These are phyloP conservation scores for Colletotrichum spinosum DNA, from an alignment of 2,329 filamentous ascomycete species.

Conservation along the genomic window DNA sequence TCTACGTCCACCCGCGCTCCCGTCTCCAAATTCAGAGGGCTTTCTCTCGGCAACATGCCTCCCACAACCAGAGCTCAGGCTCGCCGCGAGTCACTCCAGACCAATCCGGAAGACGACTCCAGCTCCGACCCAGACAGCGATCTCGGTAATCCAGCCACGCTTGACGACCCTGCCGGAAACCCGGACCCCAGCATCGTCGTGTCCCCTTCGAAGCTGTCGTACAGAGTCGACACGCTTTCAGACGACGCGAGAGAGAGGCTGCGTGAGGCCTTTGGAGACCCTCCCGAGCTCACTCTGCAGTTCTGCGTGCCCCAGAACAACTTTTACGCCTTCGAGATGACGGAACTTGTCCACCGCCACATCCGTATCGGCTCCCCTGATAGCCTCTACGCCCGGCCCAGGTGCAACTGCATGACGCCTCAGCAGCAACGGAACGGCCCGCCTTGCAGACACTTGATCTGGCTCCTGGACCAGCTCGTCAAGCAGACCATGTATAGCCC, in stretches of 20 bases:
- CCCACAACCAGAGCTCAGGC: slow-evolving; percentile 47
- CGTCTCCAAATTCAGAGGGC: slow-evolving; percentile 51
- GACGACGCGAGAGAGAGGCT: slow-evolving; percentile 52
- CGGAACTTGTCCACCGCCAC: slow-evolving; percentile 64
- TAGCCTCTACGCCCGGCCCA: slow-evolving; percentile 54
- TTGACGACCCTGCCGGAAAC: slow-evolving; percentile 41
- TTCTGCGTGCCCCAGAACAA: slow-evolving; percentile 60
- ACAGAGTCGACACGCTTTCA: slow-evolving; percentile 54
- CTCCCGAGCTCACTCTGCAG: slow-evolving; percentile 62
- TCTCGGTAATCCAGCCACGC: slow-evolving; percentile 41
- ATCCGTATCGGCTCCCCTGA: slow-evolving; percentile 59
- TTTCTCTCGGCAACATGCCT: slow-evolving; percentile 55
- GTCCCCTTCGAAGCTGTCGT: slow-evolving; percentile 54
- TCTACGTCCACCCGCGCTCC: slow-evolving; percentile 47
- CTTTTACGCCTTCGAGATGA: slow-evolving; percentile 67
- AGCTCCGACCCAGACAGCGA: slow-evolving; percentile 44
- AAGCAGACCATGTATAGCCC: slow-evolving; percentile 59
- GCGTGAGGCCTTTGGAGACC: slow-evolving; percentile 58
- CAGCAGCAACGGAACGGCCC: slow-evolving; percentile 37
- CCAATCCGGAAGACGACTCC: slow-evolving; percentile 40
- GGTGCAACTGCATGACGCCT: slow-evolving; percentile 57
- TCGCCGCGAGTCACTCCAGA: slow-evolving; percentile 42
- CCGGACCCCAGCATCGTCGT: slow-evolving; percentile 43
- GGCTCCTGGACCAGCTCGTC: slow-evolving; percentile 65
- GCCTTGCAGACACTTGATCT: slow-evolving; percentile 64